phyloP scores from a whole-genome alignment of 1,284 basidiomycete genomes.

The Moniliophthora roreri region DNA sequence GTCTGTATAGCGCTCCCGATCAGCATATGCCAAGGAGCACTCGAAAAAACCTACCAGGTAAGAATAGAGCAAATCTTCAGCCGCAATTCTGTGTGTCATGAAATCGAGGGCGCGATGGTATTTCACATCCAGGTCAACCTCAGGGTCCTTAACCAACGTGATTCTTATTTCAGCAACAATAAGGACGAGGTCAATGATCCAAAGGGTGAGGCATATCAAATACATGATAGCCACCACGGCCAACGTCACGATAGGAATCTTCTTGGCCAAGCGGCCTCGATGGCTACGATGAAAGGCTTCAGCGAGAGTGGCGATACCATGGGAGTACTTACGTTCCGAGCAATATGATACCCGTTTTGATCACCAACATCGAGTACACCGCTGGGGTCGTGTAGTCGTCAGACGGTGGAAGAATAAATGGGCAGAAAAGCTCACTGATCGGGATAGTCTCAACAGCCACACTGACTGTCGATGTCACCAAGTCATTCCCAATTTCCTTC shows the following conservation, averaged over 20 bases:
- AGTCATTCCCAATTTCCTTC: not conserved
- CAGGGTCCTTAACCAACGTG: not conserved
- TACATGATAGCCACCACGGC: not conserved
- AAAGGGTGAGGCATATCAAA: not conserved
- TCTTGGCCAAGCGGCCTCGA: not conserved
- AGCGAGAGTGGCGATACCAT: not conserved
- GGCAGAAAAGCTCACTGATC: not conserved
- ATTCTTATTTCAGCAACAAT: not conserved
- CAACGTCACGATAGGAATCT: not conserved
- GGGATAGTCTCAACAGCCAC: not conserved
- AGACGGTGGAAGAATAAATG: not conserved
- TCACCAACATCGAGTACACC: not conserved
- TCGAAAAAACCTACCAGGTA: not conserved
- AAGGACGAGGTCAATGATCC: slow-evolving; percentile 1
- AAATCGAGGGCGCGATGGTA: not conserved
- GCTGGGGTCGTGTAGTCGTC: not conserved
- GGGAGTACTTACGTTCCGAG: not conserved
- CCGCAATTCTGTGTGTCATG: not conserved
- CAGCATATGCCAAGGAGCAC: not conserved
- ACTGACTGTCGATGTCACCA: not conserved
- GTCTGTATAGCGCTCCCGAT: not conserved
- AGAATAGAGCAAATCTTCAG: not conserved
- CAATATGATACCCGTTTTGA: not conserved
- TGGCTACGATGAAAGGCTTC: not conserved
- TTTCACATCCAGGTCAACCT: not conserved